A percentile compares a stretch with the other conserved stretches of the same genome.
Evolutionary conservation across 2,329 filamentous ascomycete genomes (phyloP).

Genomic region (Metarhizium guizhouense): DNA sequence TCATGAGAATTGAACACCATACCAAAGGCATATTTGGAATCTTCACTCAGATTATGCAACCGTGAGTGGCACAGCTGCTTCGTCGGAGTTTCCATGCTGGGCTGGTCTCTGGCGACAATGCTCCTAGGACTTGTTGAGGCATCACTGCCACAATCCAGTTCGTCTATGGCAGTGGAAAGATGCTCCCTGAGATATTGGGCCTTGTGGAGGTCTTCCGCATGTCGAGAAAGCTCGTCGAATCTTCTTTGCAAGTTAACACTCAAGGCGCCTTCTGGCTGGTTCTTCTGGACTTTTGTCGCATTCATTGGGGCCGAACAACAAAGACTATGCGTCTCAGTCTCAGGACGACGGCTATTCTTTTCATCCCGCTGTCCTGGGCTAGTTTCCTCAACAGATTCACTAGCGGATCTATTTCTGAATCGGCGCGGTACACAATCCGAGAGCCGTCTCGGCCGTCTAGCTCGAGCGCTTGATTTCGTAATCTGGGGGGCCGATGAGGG

Average conservation of each 20-base stretch:
- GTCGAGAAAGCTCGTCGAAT: constrained; percentile 22
- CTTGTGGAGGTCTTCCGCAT: constrained; percentile 24
- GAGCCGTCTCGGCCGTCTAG: constrained; percentile 11
- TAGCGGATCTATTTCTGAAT: constrained; percentile 7
- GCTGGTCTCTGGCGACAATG: neutral
- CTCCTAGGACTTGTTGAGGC: constrained; percentile 5
- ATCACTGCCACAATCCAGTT: neutral
- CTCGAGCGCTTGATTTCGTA: constrained; percentile 11
- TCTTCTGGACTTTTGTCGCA: neutral
- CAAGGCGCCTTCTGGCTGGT: constrained; percentile 5
- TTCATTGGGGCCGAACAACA: constrained; percentile 15
- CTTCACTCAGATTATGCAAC: neutral
- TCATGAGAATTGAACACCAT: neutral
- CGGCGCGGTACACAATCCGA: constrained; percentile 22
- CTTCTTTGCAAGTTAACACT: constrained; percentile 11
- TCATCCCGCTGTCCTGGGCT: constrained; percentile 15
- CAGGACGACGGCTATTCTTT: neutral
- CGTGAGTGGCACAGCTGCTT: neutral
- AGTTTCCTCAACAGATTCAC: constrained; percentile 11
- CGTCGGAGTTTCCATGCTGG: neutral
- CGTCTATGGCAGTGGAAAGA: constrained; percentile 13
- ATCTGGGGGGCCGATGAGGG: constrained; percentile 13
- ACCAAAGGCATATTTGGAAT: neutral
- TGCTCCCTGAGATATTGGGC: constrained; percentile 26
- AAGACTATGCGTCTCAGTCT: constrained; percentile 20